Conservation (phyloP, 176 grass and related monocot species). For the Miscanthus lutarioriparius region DNA sequence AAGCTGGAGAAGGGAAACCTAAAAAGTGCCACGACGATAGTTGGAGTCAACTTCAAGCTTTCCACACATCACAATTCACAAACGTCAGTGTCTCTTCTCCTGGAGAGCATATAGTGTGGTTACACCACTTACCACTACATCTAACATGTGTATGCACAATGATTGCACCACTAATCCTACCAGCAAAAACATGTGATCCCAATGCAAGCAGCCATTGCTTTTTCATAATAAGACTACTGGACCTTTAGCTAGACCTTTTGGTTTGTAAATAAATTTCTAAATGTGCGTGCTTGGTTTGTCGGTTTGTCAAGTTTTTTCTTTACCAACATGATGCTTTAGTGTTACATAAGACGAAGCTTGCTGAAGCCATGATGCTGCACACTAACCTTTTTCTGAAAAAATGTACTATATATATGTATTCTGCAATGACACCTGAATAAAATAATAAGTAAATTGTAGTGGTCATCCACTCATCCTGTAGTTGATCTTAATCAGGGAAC, state of each 20-base stretch:
- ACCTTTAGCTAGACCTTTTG: neutral
- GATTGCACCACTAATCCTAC: conserved; percentile 33
- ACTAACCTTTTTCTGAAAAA: neutral
- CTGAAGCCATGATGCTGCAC: conserved; percentile 15
- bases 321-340: neutral
- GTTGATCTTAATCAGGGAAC: conserved; percentile 27
- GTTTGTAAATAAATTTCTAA: neutral
- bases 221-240: neutral
- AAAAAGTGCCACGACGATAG: neutral
- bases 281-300: conserved; percentile 16
- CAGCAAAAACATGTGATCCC: conserved; percentile 38
- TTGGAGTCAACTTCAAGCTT: conserved; percentile 5
- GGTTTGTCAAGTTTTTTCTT: neutral
- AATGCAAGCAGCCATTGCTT: conserved; percentile 38
- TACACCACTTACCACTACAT: conserved; percentile 11
- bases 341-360: conserved; percentile 15
- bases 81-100: neutral
- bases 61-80: neutral
- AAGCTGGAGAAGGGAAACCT: neutral
- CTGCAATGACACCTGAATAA: conserved; percentile 1
- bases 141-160: conserved; percentile 24
- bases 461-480: neutral
- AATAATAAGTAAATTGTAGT: conserved; percentile 12
- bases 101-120: conserved; percentile 13
- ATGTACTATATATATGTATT: neutral